Base-by-base conservation (phyloP, 306 rosid species). In the Quercus gilva region DNA sequence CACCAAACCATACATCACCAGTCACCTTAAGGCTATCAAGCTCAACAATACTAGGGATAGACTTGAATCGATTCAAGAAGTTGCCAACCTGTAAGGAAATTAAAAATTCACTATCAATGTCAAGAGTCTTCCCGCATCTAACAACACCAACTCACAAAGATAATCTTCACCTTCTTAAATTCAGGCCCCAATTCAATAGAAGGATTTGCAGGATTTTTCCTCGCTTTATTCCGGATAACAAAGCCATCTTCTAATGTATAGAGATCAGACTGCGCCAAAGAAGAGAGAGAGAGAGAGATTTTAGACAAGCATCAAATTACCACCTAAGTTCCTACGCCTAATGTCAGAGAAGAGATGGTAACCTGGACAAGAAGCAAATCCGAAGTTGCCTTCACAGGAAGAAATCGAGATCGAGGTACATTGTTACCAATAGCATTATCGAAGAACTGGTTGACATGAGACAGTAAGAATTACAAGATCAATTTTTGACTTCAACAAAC, bases 321-420 rank as follows among this genome's bases (percentile, higher is more conserved):
- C 23, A 61, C 49, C 41, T 59, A 74, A 84, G 67, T 72, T 61
- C 67, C 28, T 55, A 49, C 19, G 61, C 18, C 76, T 19, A 67
- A 82, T 11, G 71, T 51, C 69, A 49, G 57, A 80, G 82, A 79
- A 77, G 61, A 71, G 67, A 74, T 63, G 55, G 56, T 61, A 71
- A 91, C 99, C 98, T 95, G 95, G 82, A 95, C 98, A 87, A 95
- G 99, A 82, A 95, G 99, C 91, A 95, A 93, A 87, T 95, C 99
- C 3, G 99, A 95, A 84, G 99, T 85, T 80, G 96, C 96, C 88
- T 95, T 95, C 80, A 95, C 99, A 0, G 99, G 99, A 81, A 95
- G 99, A 86, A 95, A 95, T 51, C 99, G 94, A 17, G 99, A 90
- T 65, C 99, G 97, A 6, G 98, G 94, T 64, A 92, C 99, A 80